Conservation (phyloP, 768 basidiomycete genomes). For the Psilocybe subaeruginosa region DNA sequence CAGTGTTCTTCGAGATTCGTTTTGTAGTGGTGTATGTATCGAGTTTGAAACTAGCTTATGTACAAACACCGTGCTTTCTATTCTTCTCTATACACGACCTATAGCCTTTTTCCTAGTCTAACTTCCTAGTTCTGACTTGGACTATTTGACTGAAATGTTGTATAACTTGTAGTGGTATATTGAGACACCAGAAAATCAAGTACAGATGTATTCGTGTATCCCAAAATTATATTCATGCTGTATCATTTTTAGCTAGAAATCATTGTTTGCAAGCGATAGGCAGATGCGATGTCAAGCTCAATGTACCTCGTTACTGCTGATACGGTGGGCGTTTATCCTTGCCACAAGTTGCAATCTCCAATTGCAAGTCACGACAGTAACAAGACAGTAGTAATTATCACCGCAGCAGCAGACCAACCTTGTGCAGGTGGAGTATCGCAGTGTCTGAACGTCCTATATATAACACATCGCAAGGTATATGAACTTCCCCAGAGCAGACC, state of each 20-base stretch:
- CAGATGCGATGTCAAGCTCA: background rate
- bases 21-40: too few species aligned
- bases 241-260: background rate
- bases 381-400: background rate
- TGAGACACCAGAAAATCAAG: too few species aligned
- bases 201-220: too few species aligned
- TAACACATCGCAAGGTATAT: background rate
- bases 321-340: background rate
- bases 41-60: too few species aligned
- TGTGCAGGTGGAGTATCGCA: background rate
- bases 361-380: background rate
- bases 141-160: too few species aligned
- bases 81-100: too few species aligned
- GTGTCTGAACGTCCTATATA: background rate
- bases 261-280: background rate
- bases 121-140: too few species aligned
- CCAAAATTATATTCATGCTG: background rate
- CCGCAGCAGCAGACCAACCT: background rate
- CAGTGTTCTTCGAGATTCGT: too few species aligned
- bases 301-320: background rate
- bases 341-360: background rate
- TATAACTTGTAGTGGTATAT: too few species aligned
- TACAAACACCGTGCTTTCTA: too few species aligned
- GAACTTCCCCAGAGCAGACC: background rate
- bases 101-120: too few species aligned